Evolutionary conservation across 2,329 filamentous ascomycete species (phyloP).

Genomic region (Cyanodermella asteris): DNA sequence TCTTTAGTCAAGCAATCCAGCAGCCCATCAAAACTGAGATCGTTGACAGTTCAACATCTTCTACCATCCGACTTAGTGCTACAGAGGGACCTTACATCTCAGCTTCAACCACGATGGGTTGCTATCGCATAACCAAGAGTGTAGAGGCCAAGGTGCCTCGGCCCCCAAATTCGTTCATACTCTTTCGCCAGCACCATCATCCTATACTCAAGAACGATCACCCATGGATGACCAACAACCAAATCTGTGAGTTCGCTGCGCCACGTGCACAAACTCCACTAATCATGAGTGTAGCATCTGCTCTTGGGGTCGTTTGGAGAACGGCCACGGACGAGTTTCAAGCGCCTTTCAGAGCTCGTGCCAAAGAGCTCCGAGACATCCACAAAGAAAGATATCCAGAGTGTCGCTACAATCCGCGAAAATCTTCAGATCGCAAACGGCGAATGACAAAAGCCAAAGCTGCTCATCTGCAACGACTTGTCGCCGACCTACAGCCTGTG

Average conservation of each 20-base stretch:
- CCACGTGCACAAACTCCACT: neutral
- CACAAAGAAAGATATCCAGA: constrained; percentile 19
- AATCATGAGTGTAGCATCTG: neutral
- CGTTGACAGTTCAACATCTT: no score
- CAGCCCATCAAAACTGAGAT: no score
- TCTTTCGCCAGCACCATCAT: constrained; percentile 22
- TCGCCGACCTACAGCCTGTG: no score
- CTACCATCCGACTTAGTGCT: no score
- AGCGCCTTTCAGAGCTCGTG: constrained; percentile 8
- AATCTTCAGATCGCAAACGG: constrained; percentile 23
- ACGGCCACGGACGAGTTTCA: neutral
- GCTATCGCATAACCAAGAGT: constrained; percentile 9
- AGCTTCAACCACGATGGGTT: constrained; percentile 2
- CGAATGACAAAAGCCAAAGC: constrained; percentile 14
- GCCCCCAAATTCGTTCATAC: constrained; percentile 24
- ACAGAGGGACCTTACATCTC: no score
- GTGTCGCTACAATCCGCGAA: constrained; percentile 25
- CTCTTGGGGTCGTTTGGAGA: neutral
- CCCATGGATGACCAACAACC: constrained; percentile 22
- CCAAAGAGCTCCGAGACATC: constrained; percentile 18
- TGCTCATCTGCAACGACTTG: no score
- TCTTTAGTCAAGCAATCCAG: no score
- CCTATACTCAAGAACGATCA: constrained; percentile 16
- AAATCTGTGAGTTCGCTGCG: constrained; percentile 20
- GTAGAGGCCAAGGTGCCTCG: constrained; percentile 19